phyloP scores from a whole-genome alignment of 805 yeast genomes.

The Saturnispora ahearnii region DNA sequence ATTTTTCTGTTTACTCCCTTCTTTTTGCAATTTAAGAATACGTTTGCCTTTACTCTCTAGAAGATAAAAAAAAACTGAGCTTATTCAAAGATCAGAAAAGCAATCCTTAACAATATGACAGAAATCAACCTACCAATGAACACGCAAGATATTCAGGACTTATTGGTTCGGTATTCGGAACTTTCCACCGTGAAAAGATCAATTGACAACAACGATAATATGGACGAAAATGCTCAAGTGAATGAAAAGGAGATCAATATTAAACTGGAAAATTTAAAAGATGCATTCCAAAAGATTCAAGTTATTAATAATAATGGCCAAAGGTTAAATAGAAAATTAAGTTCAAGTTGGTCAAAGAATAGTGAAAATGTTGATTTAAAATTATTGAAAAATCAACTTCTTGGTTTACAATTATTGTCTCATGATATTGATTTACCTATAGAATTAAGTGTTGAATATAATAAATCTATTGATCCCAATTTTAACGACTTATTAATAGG shows the following conservation, averaged over 20 bases:
- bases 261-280: not conserved
- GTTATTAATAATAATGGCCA: not conserved
- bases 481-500: not conserved
- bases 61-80: not conserved
- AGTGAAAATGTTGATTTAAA: conserved; percentile 33
- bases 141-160: not conserved
- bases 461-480: conserved; percentile 13
- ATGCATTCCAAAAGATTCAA: conserved; percentile 6
- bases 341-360: conserved; percentile 20
- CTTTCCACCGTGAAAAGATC: not conserved
- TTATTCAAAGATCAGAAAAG: not conserved
- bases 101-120: not conserved
- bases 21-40: not conserved
- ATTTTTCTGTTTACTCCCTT: not conserved
- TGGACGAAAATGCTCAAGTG: not conserved
- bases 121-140: not conserved
- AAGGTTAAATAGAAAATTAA: conserved; percentile 19
- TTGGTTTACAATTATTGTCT: conserved; percentile 55
- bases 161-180: not conserved
- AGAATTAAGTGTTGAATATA: conserved; percentile 33
- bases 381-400: conserved; percentile 47
- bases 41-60: no score
- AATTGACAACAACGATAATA: not conserved
- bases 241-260: not conserved
- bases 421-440: conserved; percentile 59